Evolutionary conservation across 176 grass and related monocot species (phyloP).

Genomic region (Pharus latifolius): DNA sequence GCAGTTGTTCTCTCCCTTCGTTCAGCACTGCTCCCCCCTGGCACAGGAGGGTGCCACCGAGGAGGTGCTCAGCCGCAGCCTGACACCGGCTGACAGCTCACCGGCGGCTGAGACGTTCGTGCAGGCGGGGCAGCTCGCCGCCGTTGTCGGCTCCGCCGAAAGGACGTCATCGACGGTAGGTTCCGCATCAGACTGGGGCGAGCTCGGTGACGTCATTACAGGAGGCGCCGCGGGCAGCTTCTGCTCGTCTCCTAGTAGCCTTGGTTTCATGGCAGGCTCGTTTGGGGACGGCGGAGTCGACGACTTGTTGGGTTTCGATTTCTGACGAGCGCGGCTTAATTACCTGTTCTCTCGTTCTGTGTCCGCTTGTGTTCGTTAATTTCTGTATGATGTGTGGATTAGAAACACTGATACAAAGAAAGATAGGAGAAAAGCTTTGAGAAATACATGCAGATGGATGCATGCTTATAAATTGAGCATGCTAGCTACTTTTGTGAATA

Average conservation of each 20-base stretch:
- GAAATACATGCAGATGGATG: too few species aligned
- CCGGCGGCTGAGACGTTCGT: too few species aligned
- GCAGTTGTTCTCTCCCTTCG: background rate
- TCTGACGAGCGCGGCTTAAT: too few species aligned
- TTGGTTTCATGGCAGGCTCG: constrained; percentile 8
- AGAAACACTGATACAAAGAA: too few species aligned
- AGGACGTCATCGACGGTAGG: constrained; percentile 11
- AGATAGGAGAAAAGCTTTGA: too few species aligned
- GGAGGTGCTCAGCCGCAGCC: constrained; percentile 29
- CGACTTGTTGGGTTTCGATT: constrained; percentile 16
- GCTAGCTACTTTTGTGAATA: too few species aligned
- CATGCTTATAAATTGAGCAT: too few species aligned
- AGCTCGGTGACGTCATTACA: background rate
- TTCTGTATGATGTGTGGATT: too few species aligned
- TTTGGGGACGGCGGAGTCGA: constrained; percentile 6
- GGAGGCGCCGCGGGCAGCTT: constrained; percentile 17
- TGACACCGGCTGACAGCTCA: too few species aligned
- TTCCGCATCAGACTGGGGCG: constrained; percentile 10
- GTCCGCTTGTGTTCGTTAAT: too few species aligned
- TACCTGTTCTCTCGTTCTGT: too few species aligned
- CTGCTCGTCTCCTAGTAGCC: constrained; percentile 35
- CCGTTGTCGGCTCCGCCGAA: background rate
- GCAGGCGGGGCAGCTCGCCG: constrained; percentile 14
- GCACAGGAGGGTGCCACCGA: constrained; percentile 16
- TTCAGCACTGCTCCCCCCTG: background rate